phyloP scores from a whole-genome alignment of 441 rosid genomes.

The Hura crepitans region DNA sequence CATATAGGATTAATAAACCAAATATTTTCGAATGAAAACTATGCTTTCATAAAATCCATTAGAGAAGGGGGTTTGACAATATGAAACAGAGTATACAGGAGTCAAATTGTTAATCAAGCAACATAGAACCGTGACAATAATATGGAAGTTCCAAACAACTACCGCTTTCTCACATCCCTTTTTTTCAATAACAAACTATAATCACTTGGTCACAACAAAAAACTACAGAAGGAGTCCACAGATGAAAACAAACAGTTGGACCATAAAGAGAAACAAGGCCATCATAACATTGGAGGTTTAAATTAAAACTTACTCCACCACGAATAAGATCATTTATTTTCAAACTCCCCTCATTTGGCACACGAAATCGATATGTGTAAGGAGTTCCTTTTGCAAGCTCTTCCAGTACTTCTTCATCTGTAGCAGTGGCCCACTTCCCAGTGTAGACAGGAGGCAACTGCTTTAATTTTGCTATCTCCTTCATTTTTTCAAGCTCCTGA shows the following conservation, averaged over 20 bases:
- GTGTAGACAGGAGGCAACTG: constrained; percentile 78
- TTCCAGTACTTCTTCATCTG: constrained; percentile 58
- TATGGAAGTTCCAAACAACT: neutral
- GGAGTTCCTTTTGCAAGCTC: constrained; percentile 80
- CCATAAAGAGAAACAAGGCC: neutral
- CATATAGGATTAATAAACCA: constrained; percentile 40
- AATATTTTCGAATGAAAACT: neutral
- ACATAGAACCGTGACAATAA: neutral
- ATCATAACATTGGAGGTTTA: neutral
- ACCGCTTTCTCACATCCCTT: neutral
- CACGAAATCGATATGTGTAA: constrained; percentile 76
- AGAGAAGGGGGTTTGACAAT: neutral
- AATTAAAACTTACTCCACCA: constrained; percentile 62
- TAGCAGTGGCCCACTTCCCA: constrained; percentile 86
- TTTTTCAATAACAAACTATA: neutral
- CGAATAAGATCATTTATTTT: constrained; percentile 81
- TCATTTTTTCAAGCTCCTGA: constrained; percentile 92
- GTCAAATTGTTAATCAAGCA: neutral
- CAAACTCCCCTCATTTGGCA: constrained; percentile 74
- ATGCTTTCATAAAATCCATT: neutral
- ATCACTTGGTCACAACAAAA: neutral
- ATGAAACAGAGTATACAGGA: neutral
- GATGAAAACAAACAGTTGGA: neutral
- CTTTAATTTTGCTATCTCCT: constrained; percentile 66
- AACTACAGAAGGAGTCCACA: neutral